These are phyloP conservation scores for Amaranthus palmeri DNA, from an alignment of 148 eudicot genomes.

Conservation along the genomic window DNA sequence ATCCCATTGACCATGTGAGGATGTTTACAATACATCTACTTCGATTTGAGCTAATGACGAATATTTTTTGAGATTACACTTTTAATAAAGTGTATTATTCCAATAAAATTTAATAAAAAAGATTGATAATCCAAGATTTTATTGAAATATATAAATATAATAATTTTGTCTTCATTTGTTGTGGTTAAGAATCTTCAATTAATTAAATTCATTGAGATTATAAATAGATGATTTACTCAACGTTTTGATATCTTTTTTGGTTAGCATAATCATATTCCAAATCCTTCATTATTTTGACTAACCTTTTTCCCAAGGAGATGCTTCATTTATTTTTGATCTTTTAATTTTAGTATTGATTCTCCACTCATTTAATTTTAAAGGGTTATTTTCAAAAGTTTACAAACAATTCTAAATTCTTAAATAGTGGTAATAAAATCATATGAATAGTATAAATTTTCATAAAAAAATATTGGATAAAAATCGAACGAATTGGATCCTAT, in stretches of 20 bases:
- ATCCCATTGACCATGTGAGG: conserved; percentile 5
- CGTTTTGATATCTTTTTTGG: neutral
- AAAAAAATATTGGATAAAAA: no score
- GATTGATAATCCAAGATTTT: conserved; percentile 15
- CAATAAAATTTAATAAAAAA: neutral
- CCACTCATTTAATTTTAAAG: neutral
- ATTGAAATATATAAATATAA: neutral
- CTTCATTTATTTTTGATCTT: neutral
- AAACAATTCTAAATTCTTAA: neutral
- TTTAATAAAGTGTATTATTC: conserved; percentile 4
- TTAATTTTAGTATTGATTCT: neutral
- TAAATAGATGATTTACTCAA: neutral
- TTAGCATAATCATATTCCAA: conserved; percentile 1
- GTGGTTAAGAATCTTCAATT: conserved; percentile 6
- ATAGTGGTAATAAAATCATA: no score
- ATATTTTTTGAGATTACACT: conserved; percentile 15
- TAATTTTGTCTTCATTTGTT: conserved; percentile 7
- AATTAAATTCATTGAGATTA: conserved; percentile 9
- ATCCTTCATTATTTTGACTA: neutral
- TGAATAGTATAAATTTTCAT: no score
- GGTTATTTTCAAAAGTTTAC: neutral
- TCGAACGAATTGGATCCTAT: no score
- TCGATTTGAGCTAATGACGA: conserved; percentile 11
- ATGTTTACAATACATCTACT: neutral
- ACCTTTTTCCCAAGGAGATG: neutral